Base-by-base conservation (phyloP, 1,284 basidiomycete species). In the Mycena citricolor region DNA sequence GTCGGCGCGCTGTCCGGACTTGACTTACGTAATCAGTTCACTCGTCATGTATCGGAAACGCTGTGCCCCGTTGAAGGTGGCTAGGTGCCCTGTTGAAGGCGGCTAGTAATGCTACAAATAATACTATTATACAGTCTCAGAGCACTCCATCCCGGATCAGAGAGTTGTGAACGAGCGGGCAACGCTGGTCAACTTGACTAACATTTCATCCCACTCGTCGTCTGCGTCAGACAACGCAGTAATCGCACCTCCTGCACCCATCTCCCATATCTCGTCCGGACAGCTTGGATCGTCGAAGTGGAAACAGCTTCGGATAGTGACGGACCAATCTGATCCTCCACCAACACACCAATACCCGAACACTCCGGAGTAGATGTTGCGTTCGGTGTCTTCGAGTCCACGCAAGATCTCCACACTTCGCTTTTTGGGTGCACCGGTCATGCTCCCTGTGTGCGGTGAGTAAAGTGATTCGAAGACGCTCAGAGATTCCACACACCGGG, bases 361-460 rank as follows among this genome's bases (percentile, higher is more conserved):
- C 6, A 91, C 87, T 26, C 92, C 93, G n/a, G 94, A 97, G 62
- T 99, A 99, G 20, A 94, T 72, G 17, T 85, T 79, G 24, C 94
- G 76, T 36, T 82, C 73, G 34, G 72, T 62, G 36, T 74, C 74
- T 63, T 98, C 95, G 5, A 97, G 76, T 1, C 71, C 73, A 55
- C 93, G 89, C 2, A 99, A 74, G 23, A 98, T 85, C 64, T 95
- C 89, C 1, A 97, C 87, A 39, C 89, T 92, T 14, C 94, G 84
- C 53, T 94, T 85, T 68, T 98, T 98, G 0, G 94, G 95, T 1
- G 95, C 95, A 14, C 95, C 94, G 0, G 95, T 98, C 94, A 99
- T 99, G 54, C 91, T 94, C 2, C 93, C 92, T 86, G n/a, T 42
- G 28, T 20, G 17, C n/a, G n/a, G n/a, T n/a, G n/a, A n/a, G n/a